These are phyloP conservation scores for Mucor piriformis DNA, from an alignment of 371 early-diverging fungal species.

Conservation along the genomic window DNA sequence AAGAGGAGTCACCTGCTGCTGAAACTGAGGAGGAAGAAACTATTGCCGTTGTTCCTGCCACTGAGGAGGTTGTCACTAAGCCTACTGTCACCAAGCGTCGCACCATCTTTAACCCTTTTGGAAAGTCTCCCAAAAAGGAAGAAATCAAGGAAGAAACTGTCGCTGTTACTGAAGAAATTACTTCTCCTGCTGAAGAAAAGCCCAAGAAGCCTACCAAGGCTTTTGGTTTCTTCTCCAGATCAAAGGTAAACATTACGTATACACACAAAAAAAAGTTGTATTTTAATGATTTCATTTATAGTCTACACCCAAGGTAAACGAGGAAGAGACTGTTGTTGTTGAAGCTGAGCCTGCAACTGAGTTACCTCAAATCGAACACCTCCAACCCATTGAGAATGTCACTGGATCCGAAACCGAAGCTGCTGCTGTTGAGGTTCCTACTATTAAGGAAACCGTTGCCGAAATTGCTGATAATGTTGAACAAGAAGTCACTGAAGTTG, in stretches of 20 bases:
- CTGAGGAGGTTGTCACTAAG: slow-evolving; percentile 13
- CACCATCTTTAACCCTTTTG: slow-evolving; percentile 36
- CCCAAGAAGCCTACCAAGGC: slow-evolving; percentile 23
- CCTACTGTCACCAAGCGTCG: slow-evolving; percentile 28
- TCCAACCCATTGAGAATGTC: slow-evolving; percentile 25
- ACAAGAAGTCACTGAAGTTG: slow-evolving; percentile 13
- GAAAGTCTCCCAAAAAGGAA: slow-evolving; percentile 30
- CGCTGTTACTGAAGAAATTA: neutral
- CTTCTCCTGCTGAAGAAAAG: slow-evolving; percentile 22
- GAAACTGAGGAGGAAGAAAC: neutral
- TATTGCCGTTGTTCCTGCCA: neutral
- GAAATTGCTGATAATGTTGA: slow-evolving; percentile 8
- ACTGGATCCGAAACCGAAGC: slow-evolving; percentile 10
- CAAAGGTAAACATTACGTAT: slow-evolving; percentile 18
- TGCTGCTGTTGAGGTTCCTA: neutral
- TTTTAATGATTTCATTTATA: slow-evolving; percentile 1
- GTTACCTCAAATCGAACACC: slow-evolving; percentile 27
- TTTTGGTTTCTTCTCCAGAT: slow-evolving; percentile 27
- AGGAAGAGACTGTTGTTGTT: slow-evolving; percentile 5
- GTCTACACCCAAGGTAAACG: slow-evolving; percentile 16
- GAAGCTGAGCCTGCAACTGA: slow-evolving; percentile 18
- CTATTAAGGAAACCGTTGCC: slow-evolving; percentile 9
- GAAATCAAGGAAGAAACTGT: slow-evolving; percentile 8
- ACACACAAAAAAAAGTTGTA: neutral
- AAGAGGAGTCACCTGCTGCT: neutral